Conservation (phyloP, 108 stramenopile species). For the Chaetoceros muelleri region DNA sequence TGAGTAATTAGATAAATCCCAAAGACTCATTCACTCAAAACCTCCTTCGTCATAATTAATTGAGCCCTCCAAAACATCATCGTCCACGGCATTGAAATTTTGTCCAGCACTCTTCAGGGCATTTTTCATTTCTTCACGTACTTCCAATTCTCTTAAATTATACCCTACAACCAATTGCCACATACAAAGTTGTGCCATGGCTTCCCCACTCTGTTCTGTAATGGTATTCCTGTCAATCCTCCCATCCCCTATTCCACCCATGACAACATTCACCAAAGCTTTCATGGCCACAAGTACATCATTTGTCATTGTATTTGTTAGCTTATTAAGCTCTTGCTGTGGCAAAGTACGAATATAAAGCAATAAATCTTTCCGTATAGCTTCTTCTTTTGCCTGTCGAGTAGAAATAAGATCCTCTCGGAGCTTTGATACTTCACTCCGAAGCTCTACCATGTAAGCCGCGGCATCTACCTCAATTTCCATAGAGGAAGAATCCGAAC, state of each 20-base stretch:
- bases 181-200: slow-evolving; percentile 96
- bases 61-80: slow-evolving; percentile 1
- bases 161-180: slow-evolving; percentile 96
- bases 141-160: slow-evolving; percentile 89
- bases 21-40: not conserved
- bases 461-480: slow-evolving; percentile 87
- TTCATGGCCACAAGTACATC: slow-evolving; percentile 94
- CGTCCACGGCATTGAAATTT: not conserved
- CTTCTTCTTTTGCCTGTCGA: slow-evolving; percentile 58
- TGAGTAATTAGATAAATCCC: no score
- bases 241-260: slow-evolving; percentile 58
- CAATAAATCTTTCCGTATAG: slow-evolving; percentile 79
- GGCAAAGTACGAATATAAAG: slow-evolving; percentile 89
- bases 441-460: slow-evolving; percentile 87
- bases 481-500: slow-evolving; percentile 6
- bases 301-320: slow-evolving; percentile 79
- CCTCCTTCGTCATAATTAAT: not conserved
- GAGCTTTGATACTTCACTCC: slow-evolving; percentile 63
- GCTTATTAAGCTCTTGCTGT: slow-evolving; percentile 51
- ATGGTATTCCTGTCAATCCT: slow-evolving; percentile 68
- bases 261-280: slow-evolving; percentile 77
- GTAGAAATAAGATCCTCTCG: slow-evolving; percentile 50
- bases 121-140: slow-evolving; percentile 71
- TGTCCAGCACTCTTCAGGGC: slow-evolving; percentile 6
- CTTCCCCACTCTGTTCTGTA: slow-evolving; percentile 85